Evolutionary conservation across 805 yeast genomes (phyloP).

Genomic region (Cyberlindnera japonica): DNA sequence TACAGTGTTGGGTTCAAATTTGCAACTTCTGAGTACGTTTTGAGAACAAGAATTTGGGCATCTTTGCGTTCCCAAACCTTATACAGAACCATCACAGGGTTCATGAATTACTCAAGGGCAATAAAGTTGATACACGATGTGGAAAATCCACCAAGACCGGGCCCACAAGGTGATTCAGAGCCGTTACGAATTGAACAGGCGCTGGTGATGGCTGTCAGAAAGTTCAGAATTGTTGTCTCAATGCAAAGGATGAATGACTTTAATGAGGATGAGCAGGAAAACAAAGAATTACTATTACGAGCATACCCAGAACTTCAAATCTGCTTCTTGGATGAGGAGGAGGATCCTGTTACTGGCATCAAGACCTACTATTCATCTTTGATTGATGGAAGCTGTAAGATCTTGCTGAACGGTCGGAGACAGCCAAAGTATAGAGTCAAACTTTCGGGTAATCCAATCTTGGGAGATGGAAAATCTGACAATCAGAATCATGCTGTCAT

Average conservation of each 20-base stretch:
- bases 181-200: constrained; percentile 40
- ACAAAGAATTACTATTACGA: constrained; percentile 54
- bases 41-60: constrained; percentile 75
- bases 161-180: constrained; percentile 27
- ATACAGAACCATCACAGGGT: constrained; percentile 70
- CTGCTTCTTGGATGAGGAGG: constrained; percentile 55
- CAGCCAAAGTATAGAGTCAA: constrained; percentile 60
- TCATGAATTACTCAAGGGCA: constrained; percentile 66
- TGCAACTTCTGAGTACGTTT: constrained; percentile 52
- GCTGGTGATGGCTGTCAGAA: constrained; percentile 54
- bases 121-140: constrained; percentile 58
- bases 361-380: constrained; percentile 55
- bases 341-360: constrained; percentile 33
- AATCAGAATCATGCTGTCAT: constrained; percentile 76
- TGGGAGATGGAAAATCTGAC: constrained; percentile 84
- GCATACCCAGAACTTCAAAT: constrained; percentile 68
- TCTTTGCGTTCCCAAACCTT: constrained; percentile 71
- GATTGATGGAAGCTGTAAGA: constrained; percentile 68
- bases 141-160: constrained; percentile 41
- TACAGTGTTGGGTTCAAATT: constrained; percentile 63
- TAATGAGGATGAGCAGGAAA: constrained; percentile 52
- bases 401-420: constrained; percentile 53
- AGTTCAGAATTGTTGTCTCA: constrained; percentile 61
- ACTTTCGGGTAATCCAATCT: constrained; percentile 75
- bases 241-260: constrained; percentile 59